Conservation (phyloP, 164 flowering plant genomes). For the Kingdonia uniflora region DNA sequence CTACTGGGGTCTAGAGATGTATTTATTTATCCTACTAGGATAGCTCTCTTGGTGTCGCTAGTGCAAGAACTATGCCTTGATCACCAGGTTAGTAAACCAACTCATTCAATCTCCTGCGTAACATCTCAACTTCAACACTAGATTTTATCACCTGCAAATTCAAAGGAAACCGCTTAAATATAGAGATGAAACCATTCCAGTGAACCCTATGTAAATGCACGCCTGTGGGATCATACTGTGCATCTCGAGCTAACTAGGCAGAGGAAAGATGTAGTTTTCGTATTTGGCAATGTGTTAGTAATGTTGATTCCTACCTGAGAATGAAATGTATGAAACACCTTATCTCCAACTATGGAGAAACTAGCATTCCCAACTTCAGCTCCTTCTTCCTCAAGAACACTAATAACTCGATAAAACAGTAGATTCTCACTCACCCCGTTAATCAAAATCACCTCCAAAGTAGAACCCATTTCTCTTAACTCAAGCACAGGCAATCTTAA, state of each 20-base stretch:
- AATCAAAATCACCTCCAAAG: slow-evolving; percentile 33
- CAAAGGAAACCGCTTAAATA: neutral
- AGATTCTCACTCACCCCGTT: slow-evolving; percentile 29
- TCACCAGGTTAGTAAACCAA: slow-evolving; percentile 9
- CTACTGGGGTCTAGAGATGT: no score
- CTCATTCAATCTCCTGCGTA: slow-evolving; percentile 30
- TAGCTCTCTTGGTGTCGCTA: no score
- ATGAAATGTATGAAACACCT: slow-evolving; percentile 24
- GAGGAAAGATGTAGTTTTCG: neutral
- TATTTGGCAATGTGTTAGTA: neutral
- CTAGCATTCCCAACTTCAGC: slow-evolving; percentile 37
- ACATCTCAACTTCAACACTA: slow-evolving; percentile 47
- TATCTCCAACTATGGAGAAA: slow-evolving; percentile 25
- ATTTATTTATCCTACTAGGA: no score
- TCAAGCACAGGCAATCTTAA: slow-evolving; percentile 29
- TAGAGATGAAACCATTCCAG: no score
- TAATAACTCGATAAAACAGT: slow-evolving; percentile 31
- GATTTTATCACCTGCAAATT: slow-evolving; percentile 28
- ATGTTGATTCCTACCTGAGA: slow-evolving; percentile 10
- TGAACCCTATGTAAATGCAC: no score
- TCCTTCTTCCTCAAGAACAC: slow-evolving; percentile 41
- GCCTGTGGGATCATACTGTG: no score
- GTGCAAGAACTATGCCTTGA: no score
- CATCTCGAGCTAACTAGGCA: no score
- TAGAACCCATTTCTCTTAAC: slow-evolving; percentile 20